These are phyloP conservation scores for Rhamnella rubrinervis DNA, from an alignment of 331 rosid genomes.

Conservation along the genomic window DNA sequence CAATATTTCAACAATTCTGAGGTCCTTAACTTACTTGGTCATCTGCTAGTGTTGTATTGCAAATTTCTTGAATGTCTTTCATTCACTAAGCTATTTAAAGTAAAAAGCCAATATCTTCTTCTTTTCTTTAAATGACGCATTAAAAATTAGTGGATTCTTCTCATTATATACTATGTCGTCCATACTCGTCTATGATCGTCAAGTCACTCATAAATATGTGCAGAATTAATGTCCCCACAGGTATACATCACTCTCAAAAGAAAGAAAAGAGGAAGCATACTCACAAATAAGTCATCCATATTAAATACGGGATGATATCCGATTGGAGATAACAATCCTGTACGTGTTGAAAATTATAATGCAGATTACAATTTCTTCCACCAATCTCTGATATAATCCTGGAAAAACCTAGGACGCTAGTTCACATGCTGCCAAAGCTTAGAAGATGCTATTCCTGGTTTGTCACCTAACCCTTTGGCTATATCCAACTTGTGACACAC, in stretches of 20 bases:
- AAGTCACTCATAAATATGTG: constrained; percentile 11
- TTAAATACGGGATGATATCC: background rate
- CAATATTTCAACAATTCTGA: too few relatives aligned
- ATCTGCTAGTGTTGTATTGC: background rate
- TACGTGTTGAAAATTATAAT: constrained; percentile 2
- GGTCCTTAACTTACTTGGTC: background rate
- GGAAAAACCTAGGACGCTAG: background rate
- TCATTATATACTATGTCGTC: constrained; percentile 29
- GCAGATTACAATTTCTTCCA: constrained; percentile 7
- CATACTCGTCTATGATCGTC: constrained; percentile 23
- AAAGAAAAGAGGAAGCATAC: constrained; percentile 5
- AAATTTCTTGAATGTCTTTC: background rate
- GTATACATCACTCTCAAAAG: constrained; percentile 1
- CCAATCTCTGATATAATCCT: constrained; percentile 1
- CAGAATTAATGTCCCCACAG: constrained; percentile 30
- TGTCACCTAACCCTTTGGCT: background rate
- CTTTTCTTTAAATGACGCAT: constrained; percentile 13
- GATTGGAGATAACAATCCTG: background rate
- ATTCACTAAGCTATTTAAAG: background rate
- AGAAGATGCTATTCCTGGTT: background rate
- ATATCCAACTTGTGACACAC: background rate
- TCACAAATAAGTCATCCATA: background rate
- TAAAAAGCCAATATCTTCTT: background rate
- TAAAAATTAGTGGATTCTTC: constrained; percentile 7
- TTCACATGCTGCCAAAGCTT: constrained; percentile 2